A percentile compares a stretch with the other conserved stretches of the same genome.
Evolutionary conservation across 768 basidiomycete genomes (phyloP).

Genomic region (Tricholoma terreum): DNA sequence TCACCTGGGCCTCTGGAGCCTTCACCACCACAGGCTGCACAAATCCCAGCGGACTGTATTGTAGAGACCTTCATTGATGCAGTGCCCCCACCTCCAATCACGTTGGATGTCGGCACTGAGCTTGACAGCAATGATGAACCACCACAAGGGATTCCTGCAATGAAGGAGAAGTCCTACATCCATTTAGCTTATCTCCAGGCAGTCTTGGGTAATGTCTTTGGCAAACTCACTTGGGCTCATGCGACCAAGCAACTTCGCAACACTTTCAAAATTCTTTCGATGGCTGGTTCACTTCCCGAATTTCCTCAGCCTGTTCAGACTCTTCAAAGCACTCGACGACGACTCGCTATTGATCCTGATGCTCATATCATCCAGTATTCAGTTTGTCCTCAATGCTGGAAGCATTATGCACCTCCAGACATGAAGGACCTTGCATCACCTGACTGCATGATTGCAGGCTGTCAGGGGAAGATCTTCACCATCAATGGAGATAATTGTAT

Average conservation of each 20-base stretch:
- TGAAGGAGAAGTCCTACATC: slow-evolving; percentile 1
- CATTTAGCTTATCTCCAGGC: slow-evolving; percentile 5
- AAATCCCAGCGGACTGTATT: no score
- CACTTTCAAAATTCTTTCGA: slow-evolving; percentile 3
- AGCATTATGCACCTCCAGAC: background rate
- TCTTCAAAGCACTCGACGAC: slow-evolving; percentile 9
- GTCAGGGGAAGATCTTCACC: background rate
- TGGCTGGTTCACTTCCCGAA: slow-evolving; percentile 9
- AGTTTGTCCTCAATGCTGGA: slow-evolving; percentile 5
- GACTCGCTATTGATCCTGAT: slow-evolving; percentile 5
- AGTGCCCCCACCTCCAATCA: no score
- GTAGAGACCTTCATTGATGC: no score
- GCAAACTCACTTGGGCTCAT: background rate
- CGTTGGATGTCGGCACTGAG: no score
- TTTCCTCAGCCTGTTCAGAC: slow-evolving; percentile 15
- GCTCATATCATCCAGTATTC: no score
- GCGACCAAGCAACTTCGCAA: background rate
- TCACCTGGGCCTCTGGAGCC: no score
- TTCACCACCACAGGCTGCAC: no score
- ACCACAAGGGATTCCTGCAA: background rate
- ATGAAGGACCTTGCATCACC: background rate
- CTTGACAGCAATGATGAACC: no score
- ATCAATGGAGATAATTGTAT: background rate
- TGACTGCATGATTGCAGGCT: background rate
- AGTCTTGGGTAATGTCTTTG: slow-evolving; percentile 5